Base-by-base conservation (phyloP, 805 yeast genomes). In the Saccharomycopsis guyanensis region DNA sequence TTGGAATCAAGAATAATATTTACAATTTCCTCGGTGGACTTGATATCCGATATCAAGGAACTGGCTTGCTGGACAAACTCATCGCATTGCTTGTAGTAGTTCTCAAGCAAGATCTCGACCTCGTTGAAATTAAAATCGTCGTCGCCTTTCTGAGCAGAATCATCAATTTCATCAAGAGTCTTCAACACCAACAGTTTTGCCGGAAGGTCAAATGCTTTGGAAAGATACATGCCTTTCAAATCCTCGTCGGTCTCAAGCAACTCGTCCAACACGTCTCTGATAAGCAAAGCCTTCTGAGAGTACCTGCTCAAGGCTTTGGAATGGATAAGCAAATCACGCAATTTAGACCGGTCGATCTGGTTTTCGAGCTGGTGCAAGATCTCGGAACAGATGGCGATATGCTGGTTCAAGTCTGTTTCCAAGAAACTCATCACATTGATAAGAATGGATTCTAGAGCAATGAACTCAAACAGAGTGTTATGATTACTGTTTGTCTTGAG, bases 1-100 rank as follows among this genome's bases (percentile, higher is more conserved):
- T 93, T 91, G 1, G 97, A 83, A 60, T 93, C 99, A 49, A 93
- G 66, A 20, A 93, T 83, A 53, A 93, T 89, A 57, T 88, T 88
- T 50, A 89, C 88, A 57, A 93, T 88, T 61, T 93, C 98, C 61
- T 93, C 97, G 0, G 97, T 89, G 18, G 95, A 86, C 53, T 78
- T 77, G 45, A 93, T 91, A 60, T 91, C 89, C n/a, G 84, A 75
- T 27, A 79, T 73, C 32, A 86, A 66, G 53, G 76, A 84, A 52
- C 82, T 93, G 18, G 82, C 83, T 2, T 85, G 84, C 61, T 93
- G 97, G 2, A 91, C 97, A 52, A 93, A 85, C 57, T 94, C 97
- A 65, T 91, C 97, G 49, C 86, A 76, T 45, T 91, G 94, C 43
- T 82, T 82, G 56, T 86, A 87, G 66, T 93, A 93, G 1, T 95